These are phyloP conservation scores for Zangia roseola DNA, from an alignment of 768 basidiomycete genomes.

Conservation along the genomic window DNA sequence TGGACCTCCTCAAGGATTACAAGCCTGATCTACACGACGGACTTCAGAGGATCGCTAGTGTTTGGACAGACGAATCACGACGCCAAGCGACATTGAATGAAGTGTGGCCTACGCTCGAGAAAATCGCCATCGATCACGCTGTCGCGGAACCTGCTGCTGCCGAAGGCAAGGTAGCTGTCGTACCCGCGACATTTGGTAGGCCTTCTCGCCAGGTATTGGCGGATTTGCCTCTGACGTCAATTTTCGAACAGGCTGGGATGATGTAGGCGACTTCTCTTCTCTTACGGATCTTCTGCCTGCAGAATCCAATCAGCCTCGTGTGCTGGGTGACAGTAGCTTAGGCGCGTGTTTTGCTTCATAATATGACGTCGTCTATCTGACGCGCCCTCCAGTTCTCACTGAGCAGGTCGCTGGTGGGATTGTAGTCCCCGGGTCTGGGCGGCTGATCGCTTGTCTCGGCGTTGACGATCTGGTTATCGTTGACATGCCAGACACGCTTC, in stretches of 20 bases:
- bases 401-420: slow-evolving; percentile 90
- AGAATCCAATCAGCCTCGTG: slow-evolving; percentile 80
- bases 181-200: slow-evolving; percentile 87
- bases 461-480: slow-evolving; percentile 90
- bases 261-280: slow-evolving; percentile 89
- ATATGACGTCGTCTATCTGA: not conserved
- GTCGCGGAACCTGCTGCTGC: slow-evolving; percentile 84
- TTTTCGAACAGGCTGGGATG: slow-evolving; percentile 75
- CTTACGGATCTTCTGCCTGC: slow-evolving; percentile 82
- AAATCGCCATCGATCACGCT: slow-evolving; percentile 86
- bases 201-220: no score
- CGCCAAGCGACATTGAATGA: slow-evolving; percentile 58
- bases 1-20: slow-evolving; percentile 71
- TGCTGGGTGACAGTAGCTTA: slow-evolving; percentile 71
- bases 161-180: slow-evolving; percentile 79
- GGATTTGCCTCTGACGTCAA: slow-evolving; percentile 11
- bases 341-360: slow-evolving; percentile 45
- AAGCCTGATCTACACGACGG: slow-evolving; percentile 71
- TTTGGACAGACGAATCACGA: slow-evolving; percentile 61
- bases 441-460: slow-evolving; percentile 77
- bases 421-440: slow-evolving; percentile 82
- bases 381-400: slow-evolving; percentile 62
- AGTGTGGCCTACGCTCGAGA: slow-evolving; percentile 76
- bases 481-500: slow-evolving; percentile 86
- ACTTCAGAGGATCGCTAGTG: slow-evolving; percentile 61